Percentiles rank a stretch among this genome's conserved stretches.
Conservation (phyloP, 108 stramenopile genomes). For the Craspedostauros australis region DNA sequence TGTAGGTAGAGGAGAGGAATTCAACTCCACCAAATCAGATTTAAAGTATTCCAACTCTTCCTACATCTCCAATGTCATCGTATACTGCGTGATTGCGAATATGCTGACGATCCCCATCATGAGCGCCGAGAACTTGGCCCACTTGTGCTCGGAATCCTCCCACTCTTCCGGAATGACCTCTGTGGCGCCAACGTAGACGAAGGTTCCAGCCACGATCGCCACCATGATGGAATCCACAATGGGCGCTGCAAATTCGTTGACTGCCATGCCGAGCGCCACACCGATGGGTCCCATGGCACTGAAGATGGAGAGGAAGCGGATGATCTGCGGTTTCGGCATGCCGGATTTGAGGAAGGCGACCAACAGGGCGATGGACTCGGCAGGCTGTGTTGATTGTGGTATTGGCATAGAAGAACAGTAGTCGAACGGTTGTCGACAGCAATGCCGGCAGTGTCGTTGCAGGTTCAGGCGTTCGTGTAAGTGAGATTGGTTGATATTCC, state of each 20-base stretch:
- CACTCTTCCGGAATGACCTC: conserved; percentile 97
- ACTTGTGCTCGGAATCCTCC: conserved; percentile 89
- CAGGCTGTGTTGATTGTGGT: conserved; percentile 51
- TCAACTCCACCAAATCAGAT: too few species aligned
- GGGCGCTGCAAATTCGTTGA: conserved; percentile 85
- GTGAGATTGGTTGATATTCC: too few species aligned
- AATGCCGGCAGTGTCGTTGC: too few species aligned
- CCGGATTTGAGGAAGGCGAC: conserved; percentile 96
- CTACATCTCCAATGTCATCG: conserved; percentile 52
- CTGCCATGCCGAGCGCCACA: conserved; percentile 77
- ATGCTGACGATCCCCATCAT: conserved; percentile 76
- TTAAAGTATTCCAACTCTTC: too few species aligned
- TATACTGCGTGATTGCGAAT: conserved; percentile 81
- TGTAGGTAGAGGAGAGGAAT: too few species aligned
- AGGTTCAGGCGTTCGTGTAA: too few species aligned
- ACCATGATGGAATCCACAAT: conserved; percentile 90
- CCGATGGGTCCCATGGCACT: conserved; percentile 86
- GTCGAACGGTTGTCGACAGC: neutral
- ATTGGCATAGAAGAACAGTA: neutral
- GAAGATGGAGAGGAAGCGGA: conserved; percentile 79
- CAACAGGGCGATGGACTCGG: conserved; percentile 93
- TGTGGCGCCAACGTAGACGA: conserved; percentile 97
- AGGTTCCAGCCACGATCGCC: conserved; percentile 95
- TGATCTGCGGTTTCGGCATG: conserved; percentile 78
- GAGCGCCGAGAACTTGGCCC: conserved; percentile 88